Evolutionary conservation across 2,329 filamentous ascomycete species (phyloP), one percentile per base, ranked within the genome.

Genomic region (Xylaria sp.): DNA sequence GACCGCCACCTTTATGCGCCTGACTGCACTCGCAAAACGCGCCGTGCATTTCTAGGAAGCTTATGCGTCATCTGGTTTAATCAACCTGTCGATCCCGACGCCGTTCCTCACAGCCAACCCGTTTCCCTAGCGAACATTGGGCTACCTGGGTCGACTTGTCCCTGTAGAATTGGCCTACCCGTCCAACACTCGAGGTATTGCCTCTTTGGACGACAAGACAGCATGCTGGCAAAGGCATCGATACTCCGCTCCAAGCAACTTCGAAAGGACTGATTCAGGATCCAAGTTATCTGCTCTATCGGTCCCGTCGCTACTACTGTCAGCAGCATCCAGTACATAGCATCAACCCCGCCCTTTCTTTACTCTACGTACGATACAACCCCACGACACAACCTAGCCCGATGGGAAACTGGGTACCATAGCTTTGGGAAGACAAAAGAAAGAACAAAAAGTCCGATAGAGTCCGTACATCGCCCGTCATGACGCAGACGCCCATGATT

Each of bases 401-500:
- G 54, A 63, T 60, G 59, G 53, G 47, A 50, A 49, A 39, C 39
- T 13, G 19, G 48, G 8, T 26, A 37, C 20, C 16, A 17, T 22
- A 41, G 37, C 20, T 52, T 26, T 24, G 43, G 24, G 26, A 39
- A 56, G 48, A 48, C 40, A 20, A 44, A 20, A n/a, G n/a, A 40
- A 34, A 43, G 4, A 43, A 41, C 46, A n/a, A 40, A 34, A 43
- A 3, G 41, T 39, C 46, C 21, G 45, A 48, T 24, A 34, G 39
- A 45, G 46, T 54, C 45, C 39, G 56, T 42, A 39, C 50, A 34
- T 17, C 40, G 45, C 52, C 55, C 61, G 55, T 50, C 65, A 92
- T 91, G 88, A 83, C 90, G 72, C 90, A 95, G 78, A 87, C 91
- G 63, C 92, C 92, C 59, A 97, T 97, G 93, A 88, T 97, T 66